Percentiles rank a stretch among this genome's conserved stretches.
Evolutionary conservation across 2,329 filamentous ascomycete genomes (phyloP).

Genomic region (Curvularia lunata): DNA sequence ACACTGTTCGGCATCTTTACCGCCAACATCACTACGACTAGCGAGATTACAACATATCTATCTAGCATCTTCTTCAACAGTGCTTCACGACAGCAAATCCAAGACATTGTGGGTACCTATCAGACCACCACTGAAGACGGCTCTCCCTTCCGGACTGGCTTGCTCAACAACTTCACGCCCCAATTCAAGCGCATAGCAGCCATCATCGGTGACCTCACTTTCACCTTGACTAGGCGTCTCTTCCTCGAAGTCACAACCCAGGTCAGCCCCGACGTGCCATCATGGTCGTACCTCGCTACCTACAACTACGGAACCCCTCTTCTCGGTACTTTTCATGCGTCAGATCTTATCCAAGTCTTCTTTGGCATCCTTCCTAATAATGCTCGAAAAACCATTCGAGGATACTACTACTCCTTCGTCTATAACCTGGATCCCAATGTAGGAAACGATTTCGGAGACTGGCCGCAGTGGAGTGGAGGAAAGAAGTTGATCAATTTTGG

Average conservation of each 20-base stretch:
- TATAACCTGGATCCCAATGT: constrained; percentile 74
- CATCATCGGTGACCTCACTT: constrained; percentile 75
- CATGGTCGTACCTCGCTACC: constrained; percentile 77
- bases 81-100: constrained; percentile 60
- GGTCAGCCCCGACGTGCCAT: constrained; percentile 64
- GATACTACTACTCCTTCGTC: constrained; percentile 76
- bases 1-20: constrained; percentile 76
- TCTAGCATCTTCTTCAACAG: constrained; percentile 65
- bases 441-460: constrained; percentile 53
- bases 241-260: constrained; percentile 61
- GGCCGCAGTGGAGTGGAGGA: constrained; percentile 61
- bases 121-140: constrained; percentile 63
- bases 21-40: constrained; percentile 68
- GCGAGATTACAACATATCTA: constrained; percentile 68
- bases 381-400: constrained; percentile 64
- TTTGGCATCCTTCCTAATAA: constrained; percentile 69
- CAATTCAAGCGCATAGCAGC: constrained; percentile 79
- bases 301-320: constrained; percentile 75
- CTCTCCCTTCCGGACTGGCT: constrained; percentile 73
- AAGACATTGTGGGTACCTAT: constrained; percentile 67
- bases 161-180: constrained; percentile 75
- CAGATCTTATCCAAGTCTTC: constrained; percentile 73
- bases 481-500: constrained; percentile 61
- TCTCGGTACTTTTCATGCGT: constrained; percentile 77
- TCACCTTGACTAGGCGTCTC: constrained; percentile 72